Percentiles rank a stretch among this genome's conserved stretches.
phyloP scores from a whole-genome alignment of 768 basidiomycete species.

The Mycena pura region DNA sequence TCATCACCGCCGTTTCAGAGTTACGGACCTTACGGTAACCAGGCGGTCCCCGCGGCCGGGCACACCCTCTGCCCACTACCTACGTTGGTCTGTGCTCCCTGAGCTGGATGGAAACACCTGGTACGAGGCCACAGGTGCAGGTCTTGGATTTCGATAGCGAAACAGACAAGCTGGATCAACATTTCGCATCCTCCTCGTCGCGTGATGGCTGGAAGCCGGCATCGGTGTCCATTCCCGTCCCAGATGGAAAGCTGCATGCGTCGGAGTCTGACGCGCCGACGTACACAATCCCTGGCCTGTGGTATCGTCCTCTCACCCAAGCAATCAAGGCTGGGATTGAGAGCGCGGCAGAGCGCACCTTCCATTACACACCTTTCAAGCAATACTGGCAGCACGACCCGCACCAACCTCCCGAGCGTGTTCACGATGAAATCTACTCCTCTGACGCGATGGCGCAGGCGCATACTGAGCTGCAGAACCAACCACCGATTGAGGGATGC shows the following conservation, averaged over 20 bases:
- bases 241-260: not conserved
- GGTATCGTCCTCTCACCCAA: conserved; percentile 17
- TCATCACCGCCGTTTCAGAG: too few relatives aligned
- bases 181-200: too few relatives aligned
- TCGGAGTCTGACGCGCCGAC: conserved; percentile 16
- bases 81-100: too few relatives aligned
- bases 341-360: not conserved
- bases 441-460: conserved; percentile 23
- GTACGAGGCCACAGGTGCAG: too few relatives aligned
- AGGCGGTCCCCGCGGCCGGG: too few relatives aligned
- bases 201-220: too few relatives aligned
- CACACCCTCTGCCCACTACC: too few relatives aligned
- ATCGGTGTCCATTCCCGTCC: too few relatives aligned
- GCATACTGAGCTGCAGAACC: conserved; percentile 18
- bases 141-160: not conserved
- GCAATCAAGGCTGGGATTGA: conserved; percentile 24
- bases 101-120: too few relatives aligned
- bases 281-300: conserved; percentile 27
- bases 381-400: conserved; percentile 5
- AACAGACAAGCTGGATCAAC: too few relatives aligned
- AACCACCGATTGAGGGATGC: not conserved
- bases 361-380: conserved; percentile 29
- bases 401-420: not conserved
- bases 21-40: too few relatives aligned
- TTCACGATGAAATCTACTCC: conserved; percentile 25